Evolutionary conservation across 2,329 filamentous ascomycete genomes (phyloP).

Genomic region (Chaetomium sp.): DNA sequence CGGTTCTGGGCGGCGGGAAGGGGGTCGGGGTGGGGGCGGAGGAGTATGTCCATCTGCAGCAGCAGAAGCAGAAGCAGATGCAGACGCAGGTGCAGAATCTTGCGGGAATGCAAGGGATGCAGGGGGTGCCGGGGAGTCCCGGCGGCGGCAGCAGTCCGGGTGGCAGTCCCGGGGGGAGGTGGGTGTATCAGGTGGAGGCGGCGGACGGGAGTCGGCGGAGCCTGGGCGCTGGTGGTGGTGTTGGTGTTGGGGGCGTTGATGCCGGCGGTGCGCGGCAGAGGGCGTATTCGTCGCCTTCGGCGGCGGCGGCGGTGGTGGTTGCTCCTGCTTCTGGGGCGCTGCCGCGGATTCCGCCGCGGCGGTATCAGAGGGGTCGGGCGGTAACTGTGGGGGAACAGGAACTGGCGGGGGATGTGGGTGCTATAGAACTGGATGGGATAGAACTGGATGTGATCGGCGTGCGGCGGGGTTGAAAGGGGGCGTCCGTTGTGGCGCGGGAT

Average conservation of each 20-base stretch:
- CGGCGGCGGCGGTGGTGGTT: background rate
- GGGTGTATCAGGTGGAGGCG: background rate
- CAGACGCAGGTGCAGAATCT: too few species aligned
- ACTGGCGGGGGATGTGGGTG: constrained; percentile 8
- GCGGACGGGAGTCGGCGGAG: background rate
- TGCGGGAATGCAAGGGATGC: too few species aligned
- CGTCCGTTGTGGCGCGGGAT: background rate
- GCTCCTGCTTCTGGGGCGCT: background rate
- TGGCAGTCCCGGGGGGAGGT: constrained; percentile 2
- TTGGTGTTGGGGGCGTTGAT: background rate
- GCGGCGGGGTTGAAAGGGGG: background rate
- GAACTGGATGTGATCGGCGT: background rate
- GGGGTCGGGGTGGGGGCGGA: background rate
- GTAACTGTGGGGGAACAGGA: constrained; percentile 13
- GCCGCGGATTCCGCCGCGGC: background rate
- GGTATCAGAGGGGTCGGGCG: background rate
- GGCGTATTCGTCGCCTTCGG: constrained; percentile 1
- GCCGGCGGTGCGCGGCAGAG: background rate
- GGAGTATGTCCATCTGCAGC: background rate
- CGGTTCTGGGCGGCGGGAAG: background rate
- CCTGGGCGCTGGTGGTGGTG: background rate
- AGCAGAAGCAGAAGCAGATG: background rate
- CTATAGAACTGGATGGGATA: background rate
- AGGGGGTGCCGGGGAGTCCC: background rate
- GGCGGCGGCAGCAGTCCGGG: background rate